Evolutionary conservation across 2,329 filamentous ascomycete genomes (phyloP).

Genomic region (Colletotrichum horii): DNA sequence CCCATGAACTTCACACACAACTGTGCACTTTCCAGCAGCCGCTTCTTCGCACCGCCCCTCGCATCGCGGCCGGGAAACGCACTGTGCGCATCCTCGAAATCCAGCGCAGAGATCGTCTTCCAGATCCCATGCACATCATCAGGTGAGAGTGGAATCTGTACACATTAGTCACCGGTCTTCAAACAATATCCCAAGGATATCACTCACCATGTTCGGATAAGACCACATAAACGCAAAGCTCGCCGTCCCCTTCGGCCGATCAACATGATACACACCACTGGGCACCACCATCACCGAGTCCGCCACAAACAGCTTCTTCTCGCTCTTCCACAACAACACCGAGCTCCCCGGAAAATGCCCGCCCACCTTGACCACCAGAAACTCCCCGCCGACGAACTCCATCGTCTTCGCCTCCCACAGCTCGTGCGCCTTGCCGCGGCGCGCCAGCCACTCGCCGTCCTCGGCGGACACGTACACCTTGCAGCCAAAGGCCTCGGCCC

Average conservation of each 20-base stretch:
- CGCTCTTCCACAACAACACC: slow-evolving; percentile 61
- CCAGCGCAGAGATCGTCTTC: slow-evolving; percentile 8
- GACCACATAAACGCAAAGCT: slow-evolving; percentile 22
- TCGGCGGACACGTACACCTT: slow-evolving; percentile 72
- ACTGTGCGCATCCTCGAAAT: slow-evolving; percentile 19
- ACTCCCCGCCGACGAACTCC: slow-evolving; percentile 49
- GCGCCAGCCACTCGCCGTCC: slow-evolving; percentile 69
- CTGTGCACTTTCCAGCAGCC: slow-evolving; percentile 19
- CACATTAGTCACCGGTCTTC: not conserved
- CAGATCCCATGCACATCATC: slow-evolving; percentile 11
- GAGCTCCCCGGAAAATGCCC: slow-evolving; percentile 82
- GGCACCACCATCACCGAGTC: slow-evolving; percentile 79
- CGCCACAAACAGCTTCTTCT: slow-evolving; percentile 70
- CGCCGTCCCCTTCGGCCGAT: slow-evolving; percentile 11
- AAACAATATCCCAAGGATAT: not conserved
- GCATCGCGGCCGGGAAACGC: slow-evolving; percentile 9
- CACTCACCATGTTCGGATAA: slow-evolving; percentile 21
- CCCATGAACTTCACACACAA: slow-evolving; percentile 18
- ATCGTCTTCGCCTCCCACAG: slow-evolving; percentile 52
- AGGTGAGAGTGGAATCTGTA: slow-evolving; percentile 12
- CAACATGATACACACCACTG: slow-evolving; percentile 43
- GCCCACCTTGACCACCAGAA: slow-evolving; percentile 71
- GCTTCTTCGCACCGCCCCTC: slow-evolving; percentile 14
- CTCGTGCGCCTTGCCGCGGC: slow-evolving; percentile 46
- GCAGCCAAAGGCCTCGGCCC: slow-evolving; percentile 72